Evolutionary conservation across 306 rosid genomes (phyloP), one percentile per base, ranked within the genome.

Genomic region (Dalbergia cochinchinensis): DNA sequence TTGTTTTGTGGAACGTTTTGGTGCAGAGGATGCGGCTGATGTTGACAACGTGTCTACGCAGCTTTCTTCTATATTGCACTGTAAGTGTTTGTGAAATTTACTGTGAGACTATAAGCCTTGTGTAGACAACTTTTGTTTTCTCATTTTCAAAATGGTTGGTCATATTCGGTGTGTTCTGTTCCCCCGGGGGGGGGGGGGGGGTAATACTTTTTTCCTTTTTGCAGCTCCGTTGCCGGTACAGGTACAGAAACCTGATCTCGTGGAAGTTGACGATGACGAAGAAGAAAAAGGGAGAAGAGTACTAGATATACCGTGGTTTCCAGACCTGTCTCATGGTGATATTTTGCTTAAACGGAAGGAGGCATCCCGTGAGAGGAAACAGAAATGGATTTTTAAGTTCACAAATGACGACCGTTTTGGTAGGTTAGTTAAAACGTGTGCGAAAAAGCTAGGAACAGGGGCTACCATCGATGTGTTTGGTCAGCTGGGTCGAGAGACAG

Each of bases 401-500:
- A 7, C 77, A 2, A 80, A 57, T 6, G 62, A 14, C 33, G 44
- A 11, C 20, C 89, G 91, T 39, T 76, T 88, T 75, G 37, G 69
- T 18, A 75, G 67, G 48, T 58, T 93, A 63, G 74, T 92, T 58
- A 31, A 78, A 59, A 54, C 81, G 73, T 87, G 89, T 35, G 88
- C 83, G 0, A 16, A 65, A 26, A 90, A 48, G 75, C 86, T 92
- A 73, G 99, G 99, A 72, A 5, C 89, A 10, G 58, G 55, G 8
- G 5, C 70, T 63, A 73, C 91, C 5, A 18, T 89, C 54, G 70
- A 76, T 11, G 45, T 89, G 81, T 85, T 92, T 74, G 84, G 73
- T 76, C 79, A 76, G 69, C 82, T 95, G 87, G 91, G 98, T 82
- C 85, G 81, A 57, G 90, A 88, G 71, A 87, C 87, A 3, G 89